These are phyloP conservation scores for Ogataea pilisensis DNA, from an alignment of 805 yeast genomes.

Conservation along the genomic window DNA sequence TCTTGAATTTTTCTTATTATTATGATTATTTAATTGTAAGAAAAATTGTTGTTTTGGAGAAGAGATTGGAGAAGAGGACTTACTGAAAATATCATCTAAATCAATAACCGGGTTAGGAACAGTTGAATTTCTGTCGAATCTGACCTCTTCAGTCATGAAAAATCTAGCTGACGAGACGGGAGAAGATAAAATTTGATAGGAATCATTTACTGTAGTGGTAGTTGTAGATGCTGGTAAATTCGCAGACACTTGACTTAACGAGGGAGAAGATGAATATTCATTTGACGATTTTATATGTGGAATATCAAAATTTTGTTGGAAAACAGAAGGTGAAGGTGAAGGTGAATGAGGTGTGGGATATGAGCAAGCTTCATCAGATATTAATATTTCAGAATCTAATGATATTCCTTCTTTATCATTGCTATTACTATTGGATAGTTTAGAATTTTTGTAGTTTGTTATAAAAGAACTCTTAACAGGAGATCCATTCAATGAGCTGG, in stretches of 20 bases:
- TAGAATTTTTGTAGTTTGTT: background rate
- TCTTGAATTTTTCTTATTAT: constrained; percentile 11
- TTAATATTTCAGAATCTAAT: background rate
- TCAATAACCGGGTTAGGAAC: constrained; percentile 33
- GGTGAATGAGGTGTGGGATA: background rate
- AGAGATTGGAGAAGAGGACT: constrained; percentile 5
- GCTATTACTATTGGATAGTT: background rate
- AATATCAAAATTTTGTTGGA: constrained; percentile 1
- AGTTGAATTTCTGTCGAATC: constrained; percentile 22
- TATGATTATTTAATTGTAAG: background rate
- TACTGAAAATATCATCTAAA: constrained; percentile 29
- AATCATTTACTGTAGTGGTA: constrained; percentile 6
- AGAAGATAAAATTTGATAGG: constrained; percentile 6
- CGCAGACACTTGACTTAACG: no score
- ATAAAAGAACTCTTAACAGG: constrained; percentile 15
- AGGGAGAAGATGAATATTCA: background rate
- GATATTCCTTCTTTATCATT: background rate
- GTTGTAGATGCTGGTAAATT: no score
- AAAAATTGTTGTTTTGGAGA: constrained; percentile 1
- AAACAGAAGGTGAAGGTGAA: constrained; percentile 1
- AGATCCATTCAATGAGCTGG: constrained; percentile 21
- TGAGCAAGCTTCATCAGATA: background rate
- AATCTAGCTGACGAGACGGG: constrained; percentile 18
- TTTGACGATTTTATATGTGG: no score
- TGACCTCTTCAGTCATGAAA: constrained; percentile 31